Evolutionary conservation across 83 land plant genomes (phyloP).

Genomic region (Diphasiastrum complanatum): DNA sequence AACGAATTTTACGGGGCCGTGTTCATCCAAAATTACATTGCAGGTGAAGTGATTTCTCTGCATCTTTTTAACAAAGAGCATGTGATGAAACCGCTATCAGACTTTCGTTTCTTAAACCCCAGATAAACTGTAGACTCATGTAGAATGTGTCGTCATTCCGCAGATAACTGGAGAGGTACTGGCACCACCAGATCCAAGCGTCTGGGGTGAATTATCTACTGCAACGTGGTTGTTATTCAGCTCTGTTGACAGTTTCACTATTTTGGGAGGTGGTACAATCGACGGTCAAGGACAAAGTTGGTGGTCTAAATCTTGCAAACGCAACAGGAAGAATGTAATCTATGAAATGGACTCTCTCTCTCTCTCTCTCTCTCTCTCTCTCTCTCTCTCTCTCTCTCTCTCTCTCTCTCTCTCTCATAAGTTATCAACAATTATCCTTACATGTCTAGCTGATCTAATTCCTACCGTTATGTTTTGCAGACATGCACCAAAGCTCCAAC

Average conservation of each 20-base stretch:
- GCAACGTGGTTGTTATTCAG: conserved; percentile 10
- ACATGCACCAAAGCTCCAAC: conserved; percentile 15
- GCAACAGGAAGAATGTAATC: conserved; percentile 4
- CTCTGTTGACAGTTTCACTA: background rate
- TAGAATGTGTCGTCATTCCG: no score
- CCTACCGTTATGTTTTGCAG: background rate
- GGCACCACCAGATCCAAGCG: no score
- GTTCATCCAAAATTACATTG: no score
- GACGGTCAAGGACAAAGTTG: conserved; percentile 16
- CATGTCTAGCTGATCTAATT: background rate
- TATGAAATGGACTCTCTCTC: background rate
- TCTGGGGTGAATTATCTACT: no score
- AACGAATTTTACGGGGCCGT: no score
- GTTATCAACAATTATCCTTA: background rate
- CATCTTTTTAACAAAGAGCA: no score
- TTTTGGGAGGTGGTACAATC: conserved; percentile 12
- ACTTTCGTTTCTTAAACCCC: no score
- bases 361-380: background rate
- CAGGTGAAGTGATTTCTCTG: no score
- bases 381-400: background rate
- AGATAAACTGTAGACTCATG: no score
- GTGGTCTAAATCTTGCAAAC: conserved; percentile 16
- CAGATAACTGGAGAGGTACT: no score
- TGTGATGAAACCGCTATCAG: no score
- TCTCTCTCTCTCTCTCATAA: background rate